Percentiles rank a stretch among this genome's conserved stretches.
Evolutionary conservation across 2,329 filamentous ascomycete species (phyloP).

Genomic region (Pyricularia sp.): DNA sequence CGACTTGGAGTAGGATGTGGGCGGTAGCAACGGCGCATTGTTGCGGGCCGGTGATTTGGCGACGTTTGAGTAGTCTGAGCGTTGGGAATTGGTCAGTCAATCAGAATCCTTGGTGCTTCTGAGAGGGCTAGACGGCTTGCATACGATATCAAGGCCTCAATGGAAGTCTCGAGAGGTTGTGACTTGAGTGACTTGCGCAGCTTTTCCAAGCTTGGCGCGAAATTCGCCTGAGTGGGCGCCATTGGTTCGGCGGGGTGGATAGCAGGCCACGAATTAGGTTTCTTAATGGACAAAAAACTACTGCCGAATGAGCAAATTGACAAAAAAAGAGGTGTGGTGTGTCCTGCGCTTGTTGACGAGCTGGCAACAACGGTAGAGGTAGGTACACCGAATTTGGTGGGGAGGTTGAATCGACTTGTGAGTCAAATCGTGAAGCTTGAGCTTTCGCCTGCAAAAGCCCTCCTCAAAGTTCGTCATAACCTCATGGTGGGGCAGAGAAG

Average conservation of each 20-base stretch:
- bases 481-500: background rate
- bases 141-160: constrained; percentile 77
- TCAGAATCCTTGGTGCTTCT: background rate
- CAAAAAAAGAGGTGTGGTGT: background rate
- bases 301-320: background rate
- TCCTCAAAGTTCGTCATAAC: background rate
- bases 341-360: background rate
- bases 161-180: constrained; percentile 67
- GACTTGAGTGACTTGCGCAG: constrained; percentile 73
- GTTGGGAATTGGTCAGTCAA: background rate
- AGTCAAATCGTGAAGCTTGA: background rate
- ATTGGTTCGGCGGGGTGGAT: constrained; percentile 26
- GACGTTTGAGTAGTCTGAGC: constrained; percentile 71
- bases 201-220: constrained; percentile 65
- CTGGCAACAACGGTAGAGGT: background rate
- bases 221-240: constrained; percentile 44
- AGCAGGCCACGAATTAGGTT: background rate
- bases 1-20: constrained; percentile 77
- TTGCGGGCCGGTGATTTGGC: constrained; percentile 81
- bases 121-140: constrained; percentile 15
- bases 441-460: background rate
- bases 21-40: constrained; percentile 87
- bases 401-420: background rate
- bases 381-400: background rate
- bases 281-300: background rate